A percentile compares a stretch with the other conserved stretches of the same genome.
These are phyloP conservation scores for Kockiozyma suomiensis DNA, from an alignment of 805 yeast genomes.

Conservation along the genomic window DNA sequence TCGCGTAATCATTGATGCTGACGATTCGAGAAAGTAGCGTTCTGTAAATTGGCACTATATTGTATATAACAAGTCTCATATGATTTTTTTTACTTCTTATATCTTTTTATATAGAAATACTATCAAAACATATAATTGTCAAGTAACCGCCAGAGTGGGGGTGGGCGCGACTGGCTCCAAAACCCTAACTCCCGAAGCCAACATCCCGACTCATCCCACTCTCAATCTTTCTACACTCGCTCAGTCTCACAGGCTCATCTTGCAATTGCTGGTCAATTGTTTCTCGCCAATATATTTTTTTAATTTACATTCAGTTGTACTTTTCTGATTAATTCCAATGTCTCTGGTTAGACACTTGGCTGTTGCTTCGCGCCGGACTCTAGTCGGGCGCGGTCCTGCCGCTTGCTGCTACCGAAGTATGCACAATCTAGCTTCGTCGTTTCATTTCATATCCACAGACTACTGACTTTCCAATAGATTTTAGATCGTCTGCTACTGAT, in stretches of 20 bases:
- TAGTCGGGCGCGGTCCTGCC: constrained; percentile 7
- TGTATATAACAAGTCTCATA: background rate
- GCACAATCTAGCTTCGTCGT: background rate
- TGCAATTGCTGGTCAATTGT: constrained; percentile 23
- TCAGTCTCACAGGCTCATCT: too few relatives aligned
- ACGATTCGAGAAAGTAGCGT: background rate
- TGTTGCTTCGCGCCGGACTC: constrained; percentile 5
- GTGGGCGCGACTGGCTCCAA: background rate
- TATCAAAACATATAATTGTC: background rate
- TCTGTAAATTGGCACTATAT: background rate
- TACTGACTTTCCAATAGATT: background rate
- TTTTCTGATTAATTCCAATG: background rate
- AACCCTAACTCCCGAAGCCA: background rate
- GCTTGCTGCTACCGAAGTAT: constrained; percentile 2
- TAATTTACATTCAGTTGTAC: background rate
- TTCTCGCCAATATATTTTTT: background rate
- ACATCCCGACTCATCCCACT: constrained; percentile 14
- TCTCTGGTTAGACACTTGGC: constrained; percentile 10
- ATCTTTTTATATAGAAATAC: too few relatives aligned
- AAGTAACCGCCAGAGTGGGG: constrained; percentile 5
- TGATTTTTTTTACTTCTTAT: too few relatives aligned
- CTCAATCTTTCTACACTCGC: background rate
- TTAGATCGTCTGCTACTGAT: background rate
- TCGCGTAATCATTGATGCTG: background rate
- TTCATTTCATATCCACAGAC: background rate